Evolutionary conservation across 164 flowering plant genomes (phyloP), one percentile per base, ranked within the genome.

Genomic region (Piper longum): DNA sequence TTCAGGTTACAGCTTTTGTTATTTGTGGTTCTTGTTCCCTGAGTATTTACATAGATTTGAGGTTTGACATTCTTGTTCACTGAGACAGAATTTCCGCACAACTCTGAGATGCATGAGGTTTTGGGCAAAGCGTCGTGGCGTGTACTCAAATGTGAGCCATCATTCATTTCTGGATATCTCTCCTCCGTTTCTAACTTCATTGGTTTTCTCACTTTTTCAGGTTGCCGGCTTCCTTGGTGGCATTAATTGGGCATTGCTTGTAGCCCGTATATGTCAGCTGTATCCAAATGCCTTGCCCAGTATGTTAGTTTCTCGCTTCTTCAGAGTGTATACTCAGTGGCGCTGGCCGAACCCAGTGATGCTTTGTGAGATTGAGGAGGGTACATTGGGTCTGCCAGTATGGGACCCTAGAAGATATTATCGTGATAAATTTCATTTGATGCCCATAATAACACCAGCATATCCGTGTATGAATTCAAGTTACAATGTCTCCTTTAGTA

Each of bases 371-470:
- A 86, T 86, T 61, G 86, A 85, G 73, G 96, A 87, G 68, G 87
- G 84, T 57, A 70, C 83, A 54, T 81, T 86, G 58, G 95, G 96
- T 44, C 84, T 84, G 74, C 82, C 77, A 58, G 74, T 87, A 62
- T 92, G 96, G 98, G 96, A 92, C 78, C 96, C 98, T 16, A 74
- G 98, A 71, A 85, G 81, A 72, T 72, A 89, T 76, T 75, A 62
- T 5, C 82, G 77, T 64, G 98, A 92, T 56, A 74, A 83, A 60
- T 68, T 16, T 52, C 96, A 92, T 75, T 73, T 77, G 69, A 92
- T 92, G 96, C 98, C 98, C 54, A 91, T 88, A 62, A 91, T 91
- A 7, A 88, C 98, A 69, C 96, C 98, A 61, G 98, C 96, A n/a
- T 89, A 89, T 68, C 98, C 96, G 9, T 80, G 85, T 75, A 92